Base-by-base conservation (phyloP, 2,329 filamentous ascomycete genomes). In the Cercospora zeina region DNA sequence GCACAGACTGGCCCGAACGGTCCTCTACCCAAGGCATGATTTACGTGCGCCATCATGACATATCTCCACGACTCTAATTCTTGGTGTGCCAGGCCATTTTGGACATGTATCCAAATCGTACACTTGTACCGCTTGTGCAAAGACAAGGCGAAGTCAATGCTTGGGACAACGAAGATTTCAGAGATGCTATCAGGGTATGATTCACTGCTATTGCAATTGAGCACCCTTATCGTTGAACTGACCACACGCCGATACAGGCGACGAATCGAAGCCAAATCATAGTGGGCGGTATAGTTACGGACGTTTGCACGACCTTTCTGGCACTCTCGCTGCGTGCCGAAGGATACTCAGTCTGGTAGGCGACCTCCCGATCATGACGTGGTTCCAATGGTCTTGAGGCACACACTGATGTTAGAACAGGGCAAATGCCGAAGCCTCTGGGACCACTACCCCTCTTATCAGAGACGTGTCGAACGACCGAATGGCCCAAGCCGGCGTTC, bases 271-370 rank as follows among this genome's bases (percentile, higher is more conserved):
- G 81, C 31, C 89, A 92, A 73, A 78, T 92, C 69, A 89, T 92
- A 70, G 75, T 93, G 14, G 88, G 80, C 2, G 88, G 89, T 7
- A 90, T 91, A 69, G 82, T 85, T 1, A 91, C 89, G 0, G 89
- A 92, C 73, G 88, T 91, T 62, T 91, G 87, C 81, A 89, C 87
- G 21, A 80, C 88, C 0, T 91, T 91, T 79, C 81, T 89, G 5
- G 87, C 89, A 0, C 81, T 91, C n/a, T 88, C 87, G 0, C 83
- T 91, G 4, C 81, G 87, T 36, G 83, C 86, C 13, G 87, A 85
- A 47, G 89, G 89, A 27, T 92, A 90, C 78, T 83, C 83, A 37
- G 89, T 92, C 62, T 91, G 83, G 78, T 53, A 21, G 9, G 49
- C n/a, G 2, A 13, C 5, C 27, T 3, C 3, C n/a, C 27, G 16